Base-by-base conservation (phyloP, 345 rosid genomes). In the Alliaria petiolata region DNA sequence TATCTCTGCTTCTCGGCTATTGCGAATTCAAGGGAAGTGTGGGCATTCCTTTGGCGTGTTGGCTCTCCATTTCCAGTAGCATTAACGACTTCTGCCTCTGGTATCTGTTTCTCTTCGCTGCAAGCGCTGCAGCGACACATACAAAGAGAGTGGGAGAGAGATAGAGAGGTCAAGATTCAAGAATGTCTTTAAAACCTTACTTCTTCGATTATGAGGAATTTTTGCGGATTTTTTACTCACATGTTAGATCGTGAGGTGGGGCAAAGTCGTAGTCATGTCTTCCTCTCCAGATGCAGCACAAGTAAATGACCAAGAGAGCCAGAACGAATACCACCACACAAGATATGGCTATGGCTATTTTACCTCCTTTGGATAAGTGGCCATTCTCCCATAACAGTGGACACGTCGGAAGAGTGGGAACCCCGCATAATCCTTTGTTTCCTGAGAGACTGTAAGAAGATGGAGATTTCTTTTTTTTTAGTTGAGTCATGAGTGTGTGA, bases 41-140 rank as follows among this genome's bases (percentile, higher is more conserved):
- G n/a, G 95, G 82, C 78, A 91, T 76, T 70, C 90, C 95, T 81
- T 95, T 92, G 0, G 93, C 98, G 11, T 90, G 99, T 59, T 95
- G 96, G 79, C 98, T 86, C 83, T 90, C 98, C 97, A 92, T 87
- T 84, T 92, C 98, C 7, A 88, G 87, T 71, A 78, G 82, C 99
- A 95, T 89, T 76, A 95, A 45, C 4, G 99, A 95, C 71, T 90
- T 95, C 67, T 95, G 98, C 65, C 99, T 87, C 52, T 90, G 98
- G 65, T 95, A 90, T 71, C 83, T 74, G 80, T 95, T 95, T 81
- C 98, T 88, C 90, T 88, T 90, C 1, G 99, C 89, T 28, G 93
- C 83, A 49, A 95, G 83, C 11, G 92, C 97, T 88, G 87, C 12
- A n/a, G 46, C 17, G n/a, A 76, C 75, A 74, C 12, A 76, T 54